Conservation (phyloP, 2,329 filamentous ascomycete genomes). For the Fusarium sulawesiense region DNA sequence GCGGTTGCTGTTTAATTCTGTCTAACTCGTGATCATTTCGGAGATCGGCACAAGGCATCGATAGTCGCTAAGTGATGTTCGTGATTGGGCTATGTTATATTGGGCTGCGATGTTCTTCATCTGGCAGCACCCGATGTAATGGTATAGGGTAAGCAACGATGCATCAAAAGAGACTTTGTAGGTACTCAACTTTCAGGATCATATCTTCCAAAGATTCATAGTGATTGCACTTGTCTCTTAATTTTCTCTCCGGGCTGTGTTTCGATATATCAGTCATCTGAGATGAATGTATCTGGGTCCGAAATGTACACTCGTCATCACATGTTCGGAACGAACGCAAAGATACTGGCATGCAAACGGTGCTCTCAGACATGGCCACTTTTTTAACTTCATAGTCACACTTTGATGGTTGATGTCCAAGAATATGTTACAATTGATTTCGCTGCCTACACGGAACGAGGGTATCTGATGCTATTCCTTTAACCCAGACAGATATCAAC, state of each 20-base stretch:
- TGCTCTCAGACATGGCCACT: too few species aligned
- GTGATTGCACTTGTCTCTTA: background rate
- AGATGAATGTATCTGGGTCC: background rate
- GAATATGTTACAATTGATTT: conserved; percentile 33
- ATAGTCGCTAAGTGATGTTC: conserved; percentile 10
- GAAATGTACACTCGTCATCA: background rate
- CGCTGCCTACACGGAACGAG: conserved; percentile 41
- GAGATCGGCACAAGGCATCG: conserved; percentile 32
- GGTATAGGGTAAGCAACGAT: conserved; percentile 14
- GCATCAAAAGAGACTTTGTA: background rate
- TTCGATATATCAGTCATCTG: background rate
- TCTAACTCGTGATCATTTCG: conserved; percentile 8
- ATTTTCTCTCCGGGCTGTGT: background rate
- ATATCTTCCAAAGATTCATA: background rate
- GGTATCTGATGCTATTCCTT: conserved; percentile 48
- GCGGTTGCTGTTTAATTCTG: background rate
- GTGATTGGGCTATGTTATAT: conserved; percentile 14
- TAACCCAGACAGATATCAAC: conserved; percentile 41
- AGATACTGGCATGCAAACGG: too few species aligned
- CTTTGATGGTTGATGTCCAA: background rate
- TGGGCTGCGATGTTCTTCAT: background rate
- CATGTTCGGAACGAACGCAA: too few species aligned
- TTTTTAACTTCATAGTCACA: background rate
- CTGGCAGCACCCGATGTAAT: background rate
- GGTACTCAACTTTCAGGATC: background rate